Evolutionary conservation across 139 green algal genomes (phyloP), one percentile per base, ranked within the genome.

Genomic region (Trebouxia sp.): DNA sequence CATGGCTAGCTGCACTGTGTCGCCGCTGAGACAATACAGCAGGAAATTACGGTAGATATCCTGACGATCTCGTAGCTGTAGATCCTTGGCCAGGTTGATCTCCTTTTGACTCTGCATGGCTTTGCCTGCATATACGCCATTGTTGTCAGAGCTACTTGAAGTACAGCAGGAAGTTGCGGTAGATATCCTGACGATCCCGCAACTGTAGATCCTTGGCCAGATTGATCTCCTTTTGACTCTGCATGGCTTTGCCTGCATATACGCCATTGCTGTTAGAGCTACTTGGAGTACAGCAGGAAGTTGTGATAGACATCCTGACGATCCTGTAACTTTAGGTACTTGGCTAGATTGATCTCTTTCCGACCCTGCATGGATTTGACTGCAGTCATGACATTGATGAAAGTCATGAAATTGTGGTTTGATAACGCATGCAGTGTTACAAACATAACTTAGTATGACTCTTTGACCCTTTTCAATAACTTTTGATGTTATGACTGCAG

Each of bases 11-110:
- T 92, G 87, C 35, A 97, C 87, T 32, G 96, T 91, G 51, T 99
- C 94, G 38, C 95, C 93, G 11, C 83, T 87, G 89, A 96, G 94
- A 89, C 88, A 93, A 85, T 92, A 95, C 80, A 99, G 91, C 38
- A 99, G 90, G 90, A 97, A 99, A 78, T 94, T 94, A 81, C 92
- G 90, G 90, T 99, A 99, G 66, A 98, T 91, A 80, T 98, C 93
- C 39, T 89, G 78, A 24, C 91, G 79, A 80, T 96, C 92, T 20
- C 84, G 66, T 32, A 88, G 32, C 15, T 97, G 93, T 53, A 98
- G 82, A 58, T 97, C 92, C 5, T 96, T 87, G 9, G 65, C 84
- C 74, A 99, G 87, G 2, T 86, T 98, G 86, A 99, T 97, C 74
- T 98, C 96, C 87, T 97, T 98, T 90, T 99, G 96, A 24, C 42